phyloP scores from a whole-genome alignment of 2,329 filamentous ascomycete genomes.

The Neurospora crassa region DNA sequence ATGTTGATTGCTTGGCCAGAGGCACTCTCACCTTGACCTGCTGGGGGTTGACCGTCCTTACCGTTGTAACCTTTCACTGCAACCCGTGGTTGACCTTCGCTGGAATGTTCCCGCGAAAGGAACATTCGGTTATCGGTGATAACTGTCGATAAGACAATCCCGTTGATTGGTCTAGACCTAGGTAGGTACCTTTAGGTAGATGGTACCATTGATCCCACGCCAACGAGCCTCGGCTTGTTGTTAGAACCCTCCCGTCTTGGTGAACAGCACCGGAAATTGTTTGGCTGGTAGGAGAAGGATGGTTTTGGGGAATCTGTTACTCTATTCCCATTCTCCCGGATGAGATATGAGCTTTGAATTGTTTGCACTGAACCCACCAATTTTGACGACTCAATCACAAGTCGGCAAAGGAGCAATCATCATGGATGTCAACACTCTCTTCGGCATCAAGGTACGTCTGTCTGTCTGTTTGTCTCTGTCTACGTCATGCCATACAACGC shows the following conservation, averaged over 20 bases:
- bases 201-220: not conserved
- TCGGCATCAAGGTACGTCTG: constrained; percentile 46
- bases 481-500: not conserved
- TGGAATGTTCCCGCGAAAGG: not conserved
- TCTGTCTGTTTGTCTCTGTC: not conserved
- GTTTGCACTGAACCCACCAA: not conserved
- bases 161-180: not conserved
- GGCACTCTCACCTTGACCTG: not conserved
- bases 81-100: not conserved
- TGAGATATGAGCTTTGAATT: not conserved
- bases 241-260: not conserved
- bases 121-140: not conserved
- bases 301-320: not conserved
- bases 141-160: not conserved
- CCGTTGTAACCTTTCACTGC: not conserved
- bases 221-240: not conserved
- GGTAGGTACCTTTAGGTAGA: too few species aligned
- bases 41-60: not conserved
- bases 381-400: not conserved
- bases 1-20: not conserved
- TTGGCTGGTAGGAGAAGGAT: not conserved
- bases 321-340: not conserved
- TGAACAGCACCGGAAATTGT: not conserved
- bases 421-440: constrained; percentile 47
- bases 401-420: constrained; percentile 6